Conservation (phyloP, 768 basidiomycete genomes). For the Macrolepiota fuliginosa region DNA sequence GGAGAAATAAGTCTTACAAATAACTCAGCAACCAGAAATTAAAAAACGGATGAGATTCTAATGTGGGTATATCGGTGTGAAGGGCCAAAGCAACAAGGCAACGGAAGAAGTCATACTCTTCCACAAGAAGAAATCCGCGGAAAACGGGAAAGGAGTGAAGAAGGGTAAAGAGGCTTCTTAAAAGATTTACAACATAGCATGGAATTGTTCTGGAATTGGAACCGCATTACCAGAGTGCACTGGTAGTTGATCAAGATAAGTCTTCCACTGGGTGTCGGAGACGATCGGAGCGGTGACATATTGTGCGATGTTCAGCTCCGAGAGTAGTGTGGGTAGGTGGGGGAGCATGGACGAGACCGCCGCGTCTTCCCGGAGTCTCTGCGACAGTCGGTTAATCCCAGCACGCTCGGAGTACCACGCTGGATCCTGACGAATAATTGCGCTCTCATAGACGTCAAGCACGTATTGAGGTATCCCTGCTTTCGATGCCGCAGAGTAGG, state of each 20-base stretch:
- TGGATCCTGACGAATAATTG: slow-evolving; percentile 49
- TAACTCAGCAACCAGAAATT: not conserved
- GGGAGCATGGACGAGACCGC: slow-evolving; percentile 45
- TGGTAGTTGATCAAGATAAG: slow-evolving; percentile 37
- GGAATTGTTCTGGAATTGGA: slow-evolving; percentile 34
- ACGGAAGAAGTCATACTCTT: not conserved
- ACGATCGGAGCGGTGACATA: slow-evolving; percentile 55
- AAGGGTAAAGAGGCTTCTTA: not conserved
- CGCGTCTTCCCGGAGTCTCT: slow-evolving; percentile 45
- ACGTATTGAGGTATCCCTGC: slow-evolving; percentile 44
- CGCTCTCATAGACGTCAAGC: slow-evolving; percentile 54
- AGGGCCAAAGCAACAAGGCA: not conserved
- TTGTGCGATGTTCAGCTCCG: slow-evolving; percentile 43
- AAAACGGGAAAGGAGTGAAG: not conserved
- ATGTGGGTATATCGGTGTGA: not conserved
- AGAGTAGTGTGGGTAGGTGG: slow-evolving; percentile 37
- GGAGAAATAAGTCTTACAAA: slow-evolving; percentile 4
- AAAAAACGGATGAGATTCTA: not conserved
- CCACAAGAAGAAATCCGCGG: not conserved
- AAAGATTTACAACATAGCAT: slow-evolving; percentile 39
- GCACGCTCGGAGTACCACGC: slow-evolving; percentile 60
- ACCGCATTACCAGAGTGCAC: slow-evolving; percentile 41
- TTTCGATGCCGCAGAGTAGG: slow-evolving; percentile 51
- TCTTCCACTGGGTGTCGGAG: slow-evolving; percentile 48
- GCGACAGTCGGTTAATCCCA: slow-evolving; percentile 43